phyloP scores from a whole-genome alignment of 2,329 filamentous ascomycete species.

The Epichloe sp. region DNA sequence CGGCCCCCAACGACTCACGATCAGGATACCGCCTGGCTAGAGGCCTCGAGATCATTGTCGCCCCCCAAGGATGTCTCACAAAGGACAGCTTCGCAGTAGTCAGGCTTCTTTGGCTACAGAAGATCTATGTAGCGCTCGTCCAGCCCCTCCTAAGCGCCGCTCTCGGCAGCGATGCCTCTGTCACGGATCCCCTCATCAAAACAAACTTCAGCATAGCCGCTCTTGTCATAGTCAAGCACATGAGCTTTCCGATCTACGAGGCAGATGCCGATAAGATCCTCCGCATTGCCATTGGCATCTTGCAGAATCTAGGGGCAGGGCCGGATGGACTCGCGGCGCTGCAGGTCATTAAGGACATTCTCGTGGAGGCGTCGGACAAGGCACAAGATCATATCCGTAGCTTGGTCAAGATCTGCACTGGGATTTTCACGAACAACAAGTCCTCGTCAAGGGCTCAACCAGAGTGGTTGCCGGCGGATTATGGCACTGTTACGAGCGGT shows the following conservation, averaged over 20 bases:
- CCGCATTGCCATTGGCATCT: constrained; percentile 33
- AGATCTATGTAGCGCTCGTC: constrained; percentile 33
- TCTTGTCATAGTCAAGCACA: constrained; percentile 35
- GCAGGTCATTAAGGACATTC: constrained; percentile 33
- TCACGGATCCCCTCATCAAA: constrained; percentile 16
- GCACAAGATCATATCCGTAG: constrained; percentile 35
- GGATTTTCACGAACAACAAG: constrained; percentile 22
- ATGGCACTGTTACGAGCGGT: constrained; percentile 7
- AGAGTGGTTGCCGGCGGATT: constrained; percentile 19
- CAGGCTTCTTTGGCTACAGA: constrained; percentile 35
- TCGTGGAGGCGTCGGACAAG: constrained; percentile 30
- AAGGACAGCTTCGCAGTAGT: constrained; percentile 29
- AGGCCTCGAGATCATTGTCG: constrained; percentile 29
- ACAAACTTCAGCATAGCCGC: constrained; percentile 33
- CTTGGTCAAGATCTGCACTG: constrained; percentile 31
- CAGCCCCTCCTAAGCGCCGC: constrained; percentile 32
- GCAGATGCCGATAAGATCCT: constrained; percentile 34
- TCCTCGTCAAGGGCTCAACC: constrained; percentile 12
- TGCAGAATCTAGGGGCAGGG: constrained; percentile 27
- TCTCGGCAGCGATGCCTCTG: constrained; percentile 16
- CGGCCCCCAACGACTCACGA: constrained; percentile 19
- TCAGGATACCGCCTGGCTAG: constrained; percentile 28
- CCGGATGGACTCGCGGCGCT: constrained; percentile 35
- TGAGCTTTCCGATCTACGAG: constrained; percentile 37
- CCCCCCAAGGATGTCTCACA: constrained; percentile 24